These are phyloP conservation scores for Isochrysis galbana DNA, from an alignment of 78 protist species.

Conservation along the genomic window DNA sequence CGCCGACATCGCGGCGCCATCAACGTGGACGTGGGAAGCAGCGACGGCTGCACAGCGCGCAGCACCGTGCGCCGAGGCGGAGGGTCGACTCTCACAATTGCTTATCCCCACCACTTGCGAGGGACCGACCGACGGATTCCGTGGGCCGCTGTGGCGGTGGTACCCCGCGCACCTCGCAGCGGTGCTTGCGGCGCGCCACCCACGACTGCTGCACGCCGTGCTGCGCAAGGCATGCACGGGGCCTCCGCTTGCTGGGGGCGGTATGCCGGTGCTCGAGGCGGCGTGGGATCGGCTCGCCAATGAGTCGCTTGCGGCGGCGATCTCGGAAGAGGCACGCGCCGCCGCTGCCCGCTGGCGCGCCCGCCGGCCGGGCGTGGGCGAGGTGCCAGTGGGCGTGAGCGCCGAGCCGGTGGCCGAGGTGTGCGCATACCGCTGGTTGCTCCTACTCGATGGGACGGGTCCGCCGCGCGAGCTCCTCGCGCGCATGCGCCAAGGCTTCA, in stretches of 20 bases:
- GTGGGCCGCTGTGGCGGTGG: conserved; percentile 6
- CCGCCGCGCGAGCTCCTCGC: not conserved
- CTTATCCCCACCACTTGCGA: not conserved
- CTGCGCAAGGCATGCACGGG: not conserved
- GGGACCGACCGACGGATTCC: not conserved
- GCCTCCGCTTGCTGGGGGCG: not conserved
- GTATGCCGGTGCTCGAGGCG: not conserved
- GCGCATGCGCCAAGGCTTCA: not conserved
- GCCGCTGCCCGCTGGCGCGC: too few species aligned
- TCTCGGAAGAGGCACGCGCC: not conserved
- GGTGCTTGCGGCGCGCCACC: not conserved
- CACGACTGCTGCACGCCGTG: not conserved
- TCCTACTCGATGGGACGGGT: not conserved
- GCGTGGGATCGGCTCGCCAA: not conserved
- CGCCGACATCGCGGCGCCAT: not conserved
- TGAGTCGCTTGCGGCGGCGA: not conserved
- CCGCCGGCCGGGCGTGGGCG: too few species aligned
- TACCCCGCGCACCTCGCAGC: not conserved
- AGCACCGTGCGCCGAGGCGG: not conserved
- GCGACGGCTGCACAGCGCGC: not conserved
- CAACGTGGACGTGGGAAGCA: not conserved
- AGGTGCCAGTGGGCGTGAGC: too few species aligned
- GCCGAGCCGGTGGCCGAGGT: too few species aligned
- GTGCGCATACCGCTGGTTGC: not conserved
- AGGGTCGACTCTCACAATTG: not conserved